Percentiles rank a stretch among this genome's conserved stretches.
Evolutionary conservation across 2,329 filamentous ascomycete genomes (phyloP).

Genomic region (Bretziella fagacearum): DNA sequence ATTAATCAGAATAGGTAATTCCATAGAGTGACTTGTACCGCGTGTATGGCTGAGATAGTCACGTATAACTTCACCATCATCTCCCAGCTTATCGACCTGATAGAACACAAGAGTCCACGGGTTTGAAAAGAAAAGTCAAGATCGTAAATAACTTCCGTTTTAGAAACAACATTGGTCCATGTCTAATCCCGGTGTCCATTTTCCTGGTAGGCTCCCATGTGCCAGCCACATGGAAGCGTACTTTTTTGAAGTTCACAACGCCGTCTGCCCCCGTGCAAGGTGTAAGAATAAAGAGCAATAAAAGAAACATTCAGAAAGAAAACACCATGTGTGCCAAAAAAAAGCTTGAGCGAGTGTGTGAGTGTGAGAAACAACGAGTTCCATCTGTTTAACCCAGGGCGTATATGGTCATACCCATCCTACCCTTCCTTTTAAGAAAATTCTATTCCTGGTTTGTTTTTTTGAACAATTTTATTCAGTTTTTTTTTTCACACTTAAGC

Average conservation of each 20-base stretch:
- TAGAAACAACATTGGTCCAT: neutral
- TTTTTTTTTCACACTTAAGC: slow-evolving; percentile 30
- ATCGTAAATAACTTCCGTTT: neutral
- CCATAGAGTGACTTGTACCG: too few relatives aligned
- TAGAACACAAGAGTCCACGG: neutral
- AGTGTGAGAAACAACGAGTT: slow-evolving; percentile 13
- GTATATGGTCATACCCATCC: slow-evolving; percentile 2
- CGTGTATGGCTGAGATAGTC: too few relatives aligned
- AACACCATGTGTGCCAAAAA: neutral
- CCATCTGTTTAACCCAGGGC: slow-evolving; percentile 13
- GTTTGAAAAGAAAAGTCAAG: neutral
- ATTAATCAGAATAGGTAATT: too few relatives aligned
- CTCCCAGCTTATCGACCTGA: neutral
- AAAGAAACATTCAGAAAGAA: slow-evolving; percentile 3
- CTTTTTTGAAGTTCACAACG: slow-evolving; percentile 6
- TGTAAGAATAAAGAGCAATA: slow-evolving; percentile 7
- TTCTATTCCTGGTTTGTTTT: slow-evolving; percentile 21
- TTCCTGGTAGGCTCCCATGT: slow-evolving; percentile 1
- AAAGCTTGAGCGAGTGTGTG: neutral
- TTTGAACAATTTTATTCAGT: slow-evolving; percentile 21
- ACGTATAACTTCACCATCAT: too few relatives aligned
- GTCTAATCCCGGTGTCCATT: neutral
- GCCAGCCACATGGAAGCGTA: neutral
- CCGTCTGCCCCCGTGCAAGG: slow-evolving; percentile 3
- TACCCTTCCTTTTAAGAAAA: slow-evolving; percentile 11